Evolutionary conservation across 805 yeast genomes (phyloP).

Genomic region (Teunomyces pallodes): DNA sequence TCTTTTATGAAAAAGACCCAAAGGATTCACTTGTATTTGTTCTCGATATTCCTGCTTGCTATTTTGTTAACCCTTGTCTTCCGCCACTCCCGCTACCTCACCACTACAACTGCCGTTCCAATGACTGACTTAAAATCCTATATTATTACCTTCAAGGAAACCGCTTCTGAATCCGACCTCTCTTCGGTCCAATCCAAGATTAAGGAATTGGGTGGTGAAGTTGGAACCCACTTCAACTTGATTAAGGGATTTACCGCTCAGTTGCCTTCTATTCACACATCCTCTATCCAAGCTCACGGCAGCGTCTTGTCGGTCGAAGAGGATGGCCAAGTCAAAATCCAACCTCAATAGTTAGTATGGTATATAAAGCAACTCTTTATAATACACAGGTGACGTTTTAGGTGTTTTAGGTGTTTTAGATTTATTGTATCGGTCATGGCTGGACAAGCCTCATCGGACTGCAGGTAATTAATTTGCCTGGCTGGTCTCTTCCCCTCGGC

Average conservation of each 20-base stretch:
- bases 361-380: not conserved
- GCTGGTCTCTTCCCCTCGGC: not conserved
- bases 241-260: conserved; percentile 67
- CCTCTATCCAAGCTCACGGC: conserved; percentile 45
- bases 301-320: conserved; percentile 62
- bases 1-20: conserved; percentile 3
- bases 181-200: conserved; percentile 47
- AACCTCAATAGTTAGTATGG: conserved; percentile 8
- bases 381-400: not conserved
- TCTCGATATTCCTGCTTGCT: conserved; percentile 8
- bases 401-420: not conserved
- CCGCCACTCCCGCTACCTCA: not conserved
- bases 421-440: not conserved
- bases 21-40: conserved; percentile 3
- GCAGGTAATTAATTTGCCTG: not conserved
- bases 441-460: not conserved
- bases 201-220: conserved; percentile 54
- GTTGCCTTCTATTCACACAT: conserved; percentile 53
- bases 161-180: conserved; percentile 39
- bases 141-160: conserved; percentile 48
- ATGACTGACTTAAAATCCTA: conserved; percentile 33
- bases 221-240: conserved; percentile 58
- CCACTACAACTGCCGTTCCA: conserved; percentile 1
- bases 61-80: conserved; percentile 4
- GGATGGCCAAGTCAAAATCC: conserved; percentile 61